These are phyloP conservation scores for Epichloe gansuensis DNA, from an alignment of 2,329 filamentous ascomycete genomes.

Conservation along the genomic window DNA sequence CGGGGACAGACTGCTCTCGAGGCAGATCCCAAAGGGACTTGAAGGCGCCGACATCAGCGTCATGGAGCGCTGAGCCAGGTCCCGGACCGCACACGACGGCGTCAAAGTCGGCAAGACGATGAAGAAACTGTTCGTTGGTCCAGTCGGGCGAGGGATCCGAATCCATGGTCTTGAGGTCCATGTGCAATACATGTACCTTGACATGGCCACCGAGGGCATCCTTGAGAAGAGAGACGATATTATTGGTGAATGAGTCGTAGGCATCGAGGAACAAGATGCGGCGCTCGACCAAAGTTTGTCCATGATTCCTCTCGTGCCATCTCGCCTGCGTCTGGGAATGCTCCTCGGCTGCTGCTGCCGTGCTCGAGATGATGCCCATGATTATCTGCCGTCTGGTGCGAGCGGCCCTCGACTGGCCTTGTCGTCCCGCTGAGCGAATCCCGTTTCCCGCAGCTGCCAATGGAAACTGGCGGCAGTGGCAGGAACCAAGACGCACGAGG, in stretches of 20 bases:
- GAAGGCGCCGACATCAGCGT: constrained; percentile 74
- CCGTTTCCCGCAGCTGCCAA: too few species aligned
- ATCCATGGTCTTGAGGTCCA: constrained; percentile 40
- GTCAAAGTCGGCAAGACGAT: constrained; percentile 48
- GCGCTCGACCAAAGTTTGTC: constrained; percentile 4
- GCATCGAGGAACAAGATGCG: constrained; percentile 83
- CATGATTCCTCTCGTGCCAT: not conserved
- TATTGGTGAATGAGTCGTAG: constrained; percentile 94
- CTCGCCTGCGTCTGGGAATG: not conserved
- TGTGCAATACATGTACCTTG: constrained; percentile 30
- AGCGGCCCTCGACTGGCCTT: too few species aligned
- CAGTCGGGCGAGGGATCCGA: constrained; percentile 45
- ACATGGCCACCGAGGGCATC: constrained; percentile 56
- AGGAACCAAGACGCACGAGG: not conserved
- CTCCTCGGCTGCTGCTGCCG: not conserved
- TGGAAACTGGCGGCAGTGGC: not conserved
- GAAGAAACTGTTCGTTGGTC: constrained; percentile 28
- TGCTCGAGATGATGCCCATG: constrained; percentile 3
- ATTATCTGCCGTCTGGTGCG: too few species aligned
- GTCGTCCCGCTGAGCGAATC: too few species aligned
- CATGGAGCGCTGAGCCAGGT: constrained; percentile 63
- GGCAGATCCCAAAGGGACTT: constrained; percentile 57
- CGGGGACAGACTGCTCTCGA: constrained; percentile 50
- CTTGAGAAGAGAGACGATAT: constrained; percentile 73
- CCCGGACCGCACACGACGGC: constrained; percentile 86